Evolutionary conservation across 2,329 filamentous ascomycete species (phyloP).

Genomic region (Fusarium sulawesiense): DNA sequence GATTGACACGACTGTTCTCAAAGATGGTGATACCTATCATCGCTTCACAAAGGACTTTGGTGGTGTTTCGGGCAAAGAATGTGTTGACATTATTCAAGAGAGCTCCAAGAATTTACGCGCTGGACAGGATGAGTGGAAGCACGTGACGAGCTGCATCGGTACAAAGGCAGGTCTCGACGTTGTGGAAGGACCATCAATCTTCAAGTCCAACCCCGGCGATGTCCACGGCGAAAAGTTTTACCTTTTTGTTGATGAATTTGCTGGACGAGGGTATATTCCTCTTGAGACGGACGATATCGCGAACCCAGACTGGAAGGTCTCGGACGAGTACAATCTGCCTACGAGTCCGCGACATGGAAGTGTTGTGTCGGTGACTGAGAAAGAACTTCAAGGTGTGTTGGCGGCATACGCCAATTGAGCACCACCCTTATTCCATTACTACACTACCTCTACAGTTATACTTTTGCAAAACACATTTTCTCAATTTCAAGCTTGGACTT

Average conservation of each 20-base stretch:
- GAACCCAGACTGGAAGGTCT: background rate
- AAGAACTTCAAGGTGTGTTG: background rate
- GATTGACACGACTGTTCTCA: slow-evolving; percentile 8
- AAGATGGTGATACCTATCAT: background rate
- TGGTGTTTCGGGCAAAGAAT: background rate
- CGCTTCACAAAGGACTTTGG: slow-evolving; percentile 14
- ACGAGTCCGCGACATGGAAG: slow-evolving; percentile 14
- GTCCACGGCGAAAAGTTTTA: slow-evolving; percentile 5
- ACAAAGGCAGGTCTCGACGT: slow-evolving; percentile 3
- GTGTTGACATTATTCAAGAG: background rate
- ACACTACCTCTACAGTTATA: no score
- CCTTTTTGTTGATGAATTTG: background rate
- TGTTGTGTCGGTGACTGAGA: background rate
- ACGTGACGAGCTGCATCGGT: slow-evolving; percentile 8
- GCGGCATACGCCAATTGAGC: background rate
- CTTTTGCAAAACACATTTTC: background rate
- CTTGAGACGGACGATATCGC: background rate
- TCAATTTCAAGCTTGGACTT: background rate
- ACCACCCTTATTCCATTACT: rapidly evolving
- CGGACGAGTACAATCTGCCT: background rate
- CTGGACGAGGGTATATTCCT: slow-evolving; percentile 7
- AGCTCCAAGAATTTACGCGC: background rate
- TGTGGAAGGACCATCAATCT: slow-evolving; percentile 12
- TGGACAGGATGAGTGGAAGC: background rate
- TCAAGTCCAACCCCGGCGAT: slow-evolving; percentile 7